Evolutionary conservation across 1,284 basidiomycete genomes (phyloP).

Genomic region (Cryptococcus hybrid): DNA sequence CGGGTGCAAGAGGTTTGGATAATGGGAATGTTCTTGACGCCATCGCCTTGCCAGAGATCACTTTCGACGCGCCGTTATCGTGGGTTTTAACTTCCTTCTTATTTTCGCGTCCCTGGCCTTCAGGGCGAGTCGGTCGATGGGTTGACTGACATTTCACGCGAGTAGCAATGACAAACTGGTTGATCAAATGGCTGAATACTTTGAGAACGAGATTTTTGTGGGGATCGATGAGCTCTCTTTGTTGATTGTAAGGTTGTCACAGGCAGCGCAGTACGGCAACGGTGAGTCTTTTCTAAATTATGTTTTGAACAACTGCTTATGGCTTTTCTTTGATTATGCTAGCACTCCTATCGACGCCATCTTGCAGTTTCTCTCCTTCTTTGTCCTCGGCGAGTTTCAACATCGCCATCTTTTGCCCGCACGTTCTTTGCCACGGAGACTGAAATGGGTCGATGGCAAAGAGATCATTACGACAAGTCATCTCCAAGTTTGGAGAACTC

Average conservation of each 20-base stretch:
- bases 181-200: slow-evolving; percentile 17
- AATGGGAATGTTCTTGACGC: slow-evolving; percentile 5
- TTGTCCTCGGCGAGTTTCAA: slow-evolving; percentile 18
- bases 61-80: neutral
- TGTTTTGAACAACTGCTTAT: no score
- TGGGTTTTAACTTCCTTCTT: neutral
- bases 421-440: slow-evolving; percentile 1
- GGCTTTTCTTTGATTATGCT: no score
- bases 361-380: slow-evolving; percentile 19
- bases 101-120: neutral
- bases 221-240: neutral
- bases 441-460: neutral
- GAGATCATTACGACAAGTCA: neutral
- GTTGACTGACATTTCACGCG: neutral
- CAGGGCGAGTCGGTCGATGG: neutral
- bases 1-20: neutral
- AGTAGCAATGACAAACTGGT: slow-evolving; percentile 3
- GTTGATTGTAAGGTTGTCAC: neutral
- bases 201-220: slow-evolving; percentile 8
- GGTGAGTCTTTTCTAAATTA: neutral
- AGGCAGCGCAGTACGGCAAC: neutral
- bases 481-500: neutral
- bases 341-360: slow-evolving; percentile 20
- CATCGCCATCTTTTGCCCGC: slow-evolving; percentile 1
- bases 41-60: slow-evolving; percentile 10